Conservation (phyloP, 1,284 basidiomycete genomes). For the Trichosporon sp. region DNA sequence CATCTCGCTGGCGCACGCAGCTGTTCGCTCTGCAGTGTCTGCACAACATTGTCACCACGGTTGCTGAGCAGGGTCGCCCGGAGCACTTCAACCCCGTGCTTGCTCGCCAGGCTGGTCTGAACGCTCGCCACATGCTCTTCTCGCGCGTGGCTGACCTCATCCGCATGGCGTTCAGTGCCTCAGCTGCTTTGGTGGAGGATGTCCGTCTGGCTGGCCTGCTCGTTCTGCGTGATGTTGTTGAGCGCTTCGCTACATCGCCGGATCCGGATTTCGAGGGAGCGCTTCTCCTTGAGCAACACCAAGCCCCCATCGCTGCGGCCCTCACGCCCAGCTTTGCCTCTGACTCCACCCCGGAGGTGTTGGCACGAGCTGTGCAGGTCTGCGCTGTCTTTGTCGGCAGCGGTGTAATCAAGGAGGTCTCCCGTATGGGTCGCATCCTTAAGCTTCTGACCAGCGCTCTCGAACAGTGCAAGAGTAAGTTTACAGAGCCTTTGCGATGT, state of each 20-base stretch:
- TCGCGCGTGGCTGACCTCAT: conserved; percentile 71
- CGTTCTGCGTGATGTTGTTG: conserved; percentile 87
- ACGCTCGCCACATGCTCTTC: conserved; percentile 49
- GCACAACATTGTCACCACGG: conserved; percentile 81
- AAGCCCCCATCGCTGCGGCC: conserved; percentile 96
- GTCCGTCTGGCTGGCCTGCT: conserved; percentile 90
- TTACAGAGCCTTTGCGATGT: too few relatives aligned
- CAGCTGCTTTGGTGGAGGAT: conserved; percentile 91
- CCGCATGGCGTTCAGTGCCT: conserved; percentile 96
- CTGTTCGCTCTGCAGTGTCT: conserved; percentile 91
- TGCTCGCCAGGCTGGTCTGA: conserved; percentile 58
- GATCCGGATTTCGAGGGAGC: conserved; percentile 93
- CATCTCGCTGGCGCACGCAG: conserved; percentile 94
- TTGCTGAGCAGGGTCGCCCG: conserved; percentile 69
- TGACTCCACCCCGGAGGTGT: conserved; percentile 92
- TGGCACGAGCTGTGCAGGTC: conserved; percentile 87
- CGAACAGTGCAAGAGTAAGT: conserved; percentile 80
- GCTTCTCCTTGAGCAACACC: conserved; percentile 93
- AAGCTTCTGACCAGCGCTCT: conserved; percentile 84
- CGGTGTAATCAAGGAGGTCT: conserved; percentile 89
- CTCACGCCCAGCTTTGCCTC: conserved; percentile 95
- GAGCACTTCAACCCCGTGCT: conserved; percentile 80
- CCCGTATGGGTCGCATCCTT: conserved; percentile 89
- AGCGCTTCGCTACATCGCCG: conserved; percentile 82
- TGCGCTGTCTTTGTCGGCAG: conserved; percentile 95